Evolutionary conservation across 1,139 yeast species (phyloP).

Genomic region (Ashbya aceris): DNA sequence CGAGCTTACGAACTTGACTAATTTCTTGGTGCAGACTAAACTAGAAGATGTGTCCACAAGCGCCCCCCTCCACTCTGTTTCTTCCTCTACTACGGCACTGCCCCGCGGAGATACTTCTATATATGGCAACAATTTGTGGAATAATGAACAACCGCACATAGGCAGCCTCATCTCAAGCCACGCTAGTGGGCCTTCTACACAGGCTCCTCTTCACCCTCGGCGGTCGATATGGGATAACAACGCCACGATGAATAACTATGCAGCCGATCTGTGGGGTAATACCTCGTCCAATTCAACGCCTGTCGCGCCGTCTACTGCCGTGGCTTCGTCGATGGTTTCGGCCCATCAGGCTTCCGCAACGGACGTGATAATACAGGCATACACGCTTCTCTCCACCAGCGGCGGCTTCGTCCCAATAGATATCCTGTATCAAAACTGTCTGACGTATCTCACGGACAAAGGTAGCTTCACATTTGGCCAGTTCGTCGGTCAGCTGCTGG

Average conservation of each 20-base stretch:
- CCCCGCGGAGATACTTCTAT: neutral
- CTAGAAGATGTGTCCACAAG: conserved; percentile 11
- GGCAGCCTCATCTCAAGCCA: conserved; percentile 2
- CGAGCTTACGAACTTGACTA: conserved; percentile 23
- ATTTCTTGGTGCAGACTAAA: conserved; percentile 20
- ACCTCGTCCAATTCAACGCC: conserved; percentile 9
- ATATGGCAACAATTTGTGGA: conserved; percentile 2
- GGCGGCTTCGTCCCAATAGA: conserved; percentile 18
- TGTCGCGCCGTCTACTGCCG: conserved; percentile 3
- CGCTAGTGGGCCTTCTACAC: neutral
- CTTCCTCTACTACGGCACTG: neutral
- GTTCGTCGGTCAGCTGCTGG: conserved; percentile 16
- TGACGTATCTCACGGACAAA: conserved; percentile 12
- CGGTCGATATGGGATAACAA: conserved; percentile 23
- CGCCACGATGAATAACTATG: conserved; percentile 4
- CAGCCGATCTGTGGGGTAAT: conserved; percentile 14
- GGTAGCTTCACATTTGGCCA: conserved; percentile 11
- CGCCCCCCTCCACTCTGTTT: neutral
- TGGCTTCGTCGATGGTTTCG: neutral
- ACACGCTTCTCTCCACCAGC: neutral
- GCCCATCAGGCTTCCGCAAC: neutral
- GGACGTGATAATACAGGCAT: neutral
- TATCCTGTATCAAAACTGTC: conserved; percentile 16
- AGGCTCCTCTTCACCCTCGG: conserved; percentile 9
- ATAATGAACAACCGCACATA: neutral